phyloP scores from a whole-genome alignment of 2,329 filamentous ascomycete species.

The Talaromyces marneffei region DNA sequence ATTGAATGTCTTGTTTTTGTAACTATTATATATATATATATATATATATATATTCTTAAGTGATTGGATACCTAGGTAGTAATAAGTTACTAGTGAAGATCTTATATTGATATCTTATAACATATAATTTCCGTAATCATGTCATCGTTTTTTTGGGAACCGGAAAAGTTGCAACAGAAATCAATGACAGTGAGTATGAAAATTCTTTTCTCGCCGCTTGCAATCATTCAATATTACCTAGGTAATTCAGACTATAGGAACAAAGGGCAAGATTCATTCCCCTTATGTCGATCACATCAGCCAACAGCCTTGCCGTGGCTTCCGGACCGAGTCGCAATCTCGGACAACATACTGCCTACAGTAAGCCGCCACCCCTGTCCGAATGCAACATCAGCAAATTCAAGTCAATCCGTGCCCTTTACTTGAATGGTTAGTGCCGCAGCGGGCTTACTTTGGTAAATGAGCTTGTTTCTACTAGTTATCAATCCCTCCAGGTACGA shows the following conservation, averaged over 20 bases:
- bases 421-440: not conserved
- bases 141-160: too few relatives aligned
- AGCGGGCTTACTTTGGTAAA: not conserved
- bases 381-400: not conserved
- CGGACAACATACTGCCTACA: not conserved
- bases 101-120: too few relatives aligned
- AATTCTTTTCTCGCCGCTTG: too few relatives aligned
- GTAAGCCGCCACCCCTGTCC: not conserved
- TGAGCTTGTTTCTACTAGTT: not conserved
- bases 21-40: too few relatives aligned
- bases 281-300: not conserved
- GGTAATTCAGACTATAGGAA: not conserved
- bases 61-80: too few relatives aligned
- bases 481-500: not conserved
- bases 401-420: not conserved
- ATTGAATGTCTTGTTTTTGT: too few relatives aligned
- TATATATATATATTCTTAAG: too few relatives aligned
- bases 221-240: too few relatives aligned
- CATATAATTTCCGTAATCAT: too few relatives aligned
- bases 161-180: too few relatives aligned
- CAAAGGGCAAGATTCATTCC: not conserved
- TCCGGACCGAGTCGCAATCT: not conserved
- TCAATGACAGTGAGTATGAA: too few relatives aligned
- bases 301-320: not conserved
- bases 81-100: too few relatives aligned